These are phyloP conservation scores for Lodderomyces pseudojiufengensis DNA, from an alignment of 1,139 yeast genomes.

Conservation along the genomic window DNA sequence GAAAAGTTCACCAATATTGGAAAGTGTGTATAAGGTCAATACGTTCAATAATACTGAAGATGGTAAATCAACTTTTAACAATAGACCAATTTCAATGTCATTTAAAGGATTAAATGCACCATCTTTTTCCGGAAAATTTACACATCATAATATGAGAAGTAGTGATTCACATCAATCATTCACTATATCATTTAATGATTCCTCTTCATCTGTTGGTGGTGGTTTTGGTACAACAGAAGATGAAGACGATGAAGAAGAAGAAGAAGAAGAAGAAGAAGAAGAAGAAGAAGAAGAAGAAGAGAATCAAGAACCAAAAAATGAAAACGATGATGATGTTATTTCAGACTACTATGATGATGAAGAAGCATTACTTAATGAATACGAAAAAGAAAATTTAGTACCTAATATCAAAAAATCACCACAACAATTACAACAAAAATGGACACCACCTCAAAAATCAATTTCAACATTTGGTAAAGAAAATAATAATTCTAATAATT, in stretches of 20 bases:
- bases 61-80: constrained; percentile 16
- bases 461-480: constrained; percentile 5
- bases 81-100: constrained; percentile 64
- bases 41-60: constrained; percentile 3
- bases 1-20: constrained; percentile 23
- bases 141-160: constrained; percentile 27
- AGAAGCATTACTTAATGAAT: constrained; percentile 5
- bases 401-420: constrained; percentile 2
- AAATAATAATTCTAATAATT: constrained; percentile 1
- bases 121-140: constrained; percentile 39
- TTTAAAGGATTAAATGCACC: constrained; percentile 63
- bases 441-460: constrained; percentile 5
- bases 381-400: constrained; percentile 9
- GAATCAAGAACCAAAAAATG: constrained; percentile 19
- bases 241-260: constrained; percentile 23
- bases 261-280: constrained; percentile 10
- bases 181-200: constrained; percentile 36
- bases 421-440: constrained; percentile 1
- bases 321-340: constrained; percentile 1
- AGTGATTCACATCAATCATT: constrained; percentile 45
- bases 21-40: constrained; percentile 16
- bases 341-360: constrained; percentile 4
- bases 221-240: constrained; percentile 31
- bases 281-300: constrained; percentile 15
- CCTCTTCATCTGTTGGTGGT: constrained; percentile 23